Conservation (phyloP, 1,284 basidiomycete species). For the Ceratobasidium sp. region DNA sequence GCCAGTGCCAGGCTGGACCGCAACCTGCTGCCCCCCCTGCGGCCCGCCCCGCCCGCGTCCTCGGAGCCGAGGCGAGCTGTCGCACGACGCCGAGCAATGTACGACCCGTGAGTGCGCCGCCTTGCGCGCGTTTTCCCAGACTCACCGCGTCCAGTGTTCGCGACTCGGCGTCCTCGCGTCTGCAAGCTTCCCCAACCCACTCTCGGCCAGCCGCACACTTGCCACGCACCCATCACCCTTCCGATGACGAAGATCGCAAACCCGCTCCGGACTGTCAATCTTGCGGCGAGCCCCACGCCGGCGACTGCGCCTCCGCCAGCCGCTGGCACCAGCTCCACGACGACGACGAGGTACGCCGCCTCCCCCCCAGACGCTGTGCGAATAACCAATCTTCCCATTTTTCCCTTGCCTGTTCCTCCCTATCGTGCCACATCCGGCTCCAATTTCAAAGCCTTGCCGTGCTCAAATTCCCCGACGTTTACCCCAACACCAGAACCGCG, state of each 20-base stretch:
- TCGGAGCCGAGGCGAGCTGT: not conserved
- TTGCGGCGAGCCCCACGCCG: constrained; percentile 3
- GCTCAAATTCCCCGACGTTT: constrained; percentile 36
- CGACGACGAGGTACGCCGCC: constrained; percentile 18
- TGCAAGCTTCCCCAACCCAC: not conserved
- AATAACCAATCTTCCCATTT: constrained; percentile 5
- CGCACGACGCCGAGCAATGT: constrained; percentile 6
- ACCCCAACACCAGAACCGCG: constrained; percentile 21
- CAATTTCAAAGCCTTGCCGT: constrained; percentile 38
- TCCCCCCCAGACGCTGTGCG: not conserved
- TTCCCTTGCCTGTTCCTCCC: constrained; percentile 21
- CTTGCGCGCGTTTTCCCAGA: not conserved
- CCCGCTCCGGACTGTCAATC: not conserved
- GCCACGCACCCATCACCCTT: not conserved
- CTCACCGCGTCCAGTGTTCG: constrained; percentile 18
- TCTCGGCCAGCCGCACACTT: not conserved
- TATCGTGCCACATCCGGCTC: constrained; percentile 40
- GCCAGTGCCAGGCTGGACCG: constrained; percentile 25
- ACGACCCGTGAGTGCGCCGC: constrained; percentile 33
- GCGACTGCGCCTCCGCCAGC: constrained; percentile 5
- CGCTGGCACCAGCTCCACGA: not conserved
- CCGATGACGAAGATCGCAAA: constrained; percentile 22
- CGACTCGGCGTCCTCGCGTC: constrained; percentile 35
- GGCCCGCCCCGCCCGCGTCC: not conserved
- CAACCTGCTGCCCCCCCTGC: not conserved